phyloP scores from a whole-genome alignment of 2,329 filamentous ascomycete genomes.

The Chalara sp. region DNA sequence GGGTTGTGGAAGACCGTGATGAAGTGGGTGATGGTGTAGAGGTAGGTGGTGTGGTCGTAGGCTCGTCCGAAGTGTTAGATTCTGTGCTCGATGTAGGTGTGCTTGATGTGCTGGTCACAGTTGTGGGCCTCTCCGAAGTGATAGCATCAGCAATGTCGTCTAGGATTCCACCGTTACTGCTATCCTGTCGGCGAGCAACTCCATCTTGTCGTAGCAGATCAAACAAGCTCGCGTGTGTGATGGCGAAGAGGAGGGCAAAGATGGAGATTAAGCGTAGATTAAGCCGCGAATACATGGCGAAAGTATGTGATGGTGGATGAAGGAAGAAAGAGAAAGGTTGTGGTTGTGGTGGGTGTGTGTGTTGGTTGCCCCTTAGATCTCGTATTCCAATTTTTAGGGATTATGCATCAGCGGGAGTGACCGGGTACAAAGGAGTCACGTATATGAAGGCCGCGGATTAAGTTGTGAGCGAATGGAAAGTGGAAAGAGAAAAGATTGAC shows the following conservation, averaged over 20 bases:
- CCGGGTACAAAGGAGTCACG: background rate
- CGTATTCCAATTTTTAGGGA: background rate
- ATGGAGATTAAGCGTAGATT: constrained; percentile 15
- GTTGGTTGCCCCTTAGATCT: background rate
- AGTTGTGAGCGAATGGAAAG: background rate
- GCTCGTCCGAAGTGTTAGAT: background rate
- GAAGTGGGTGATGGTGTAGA: constrained; percentile 1
- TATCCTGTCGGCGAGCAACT: constrained; percentile 8
- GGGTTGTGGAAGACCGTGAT: constrained; percentile 1
- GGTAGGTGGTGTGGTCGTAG: constrained; percentile 1
- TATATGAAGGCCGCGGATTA: background rate
- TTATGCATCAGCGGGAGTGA: background rate
- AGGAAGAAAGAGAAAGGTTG: background rate
- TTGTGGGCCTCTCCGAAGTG: background rate
- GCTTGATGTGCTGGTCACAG: background rate
- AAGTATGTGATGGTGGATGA: constrained; percentile 5
- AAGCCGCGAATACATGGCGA: constrained; percentile 17
- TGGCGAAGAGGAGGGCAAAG: constrained; percentile 16
- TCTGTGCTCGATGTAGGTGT: background rate
- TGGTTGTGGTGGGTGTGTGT: background rate
- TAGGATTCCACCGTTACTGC: background rate
- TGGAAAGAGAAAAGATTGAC: background rate
- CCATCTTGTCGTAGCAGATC: constrained; percentile 7
- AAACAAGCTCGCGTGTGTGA: constrained; percentile 18
- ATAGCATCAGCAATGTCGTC: background rate